Evolutionary conservation across 73 alveolate genomes (phyloP).

Genomic region (Blepharisma japonicum): DNA sequence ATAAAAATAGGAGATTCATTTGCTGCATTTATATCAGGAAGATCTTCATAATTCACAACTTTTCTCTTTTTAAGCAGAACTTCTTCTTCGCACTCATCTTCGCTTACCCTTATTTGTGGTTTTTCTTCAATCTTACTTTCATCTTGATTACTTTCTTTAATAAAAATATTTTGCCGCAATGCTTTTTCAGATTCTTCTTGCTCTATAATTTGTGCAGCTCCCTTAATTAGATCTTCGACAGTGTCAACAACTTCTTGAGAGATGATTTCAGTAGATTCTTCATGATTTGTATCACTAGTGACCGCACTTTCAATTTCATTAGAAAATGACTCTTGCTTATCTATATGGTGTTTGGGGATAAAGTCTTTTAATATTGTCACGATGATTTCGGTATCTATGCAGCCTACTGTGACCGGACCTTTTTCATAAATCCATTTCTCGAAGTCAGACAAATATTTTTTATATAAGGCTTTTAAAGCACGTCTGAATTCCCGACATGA

Average conservation of each 20-base stretch:
- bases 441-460: not conserved
- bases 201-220: too few relatives aligned
- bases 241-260: too few relatives aligned
- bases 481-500: conserved; percentile 11
- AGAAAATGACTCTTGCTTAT: not conserved
- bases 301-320: not conserved
- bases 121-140: not conserved
- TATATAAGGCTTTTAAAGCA: not conserved
- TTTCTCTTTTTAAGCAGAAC: not conserved
- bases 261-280: too few relatives aligned
- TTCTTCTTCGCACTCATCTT: not conserved
- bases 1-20: too few relatives aligned
- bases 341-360: not conserved
- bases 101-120: not conserved
- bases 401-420: conserved; percentile 24
- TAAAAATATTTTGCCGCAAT: too few relatives aligned
- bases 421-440: conserved; percentile 18
- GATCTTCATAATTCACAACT: not conserved
- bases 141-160: not conserved
- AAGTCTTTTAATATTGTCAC: conserved; percentile 14
- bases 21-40: too few relatives aligned
- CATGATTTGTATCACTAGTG: too few relatives aligned
- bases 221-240: too few relatives aligned
- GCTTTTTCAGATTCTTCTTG: too few relatives aligned
- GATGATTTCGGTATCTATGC: not conserved